Base-by-base conservation (phyloP, 2,329 filamentous ascomycete species). In the Emmonsiellopsis sp. region DNA sequence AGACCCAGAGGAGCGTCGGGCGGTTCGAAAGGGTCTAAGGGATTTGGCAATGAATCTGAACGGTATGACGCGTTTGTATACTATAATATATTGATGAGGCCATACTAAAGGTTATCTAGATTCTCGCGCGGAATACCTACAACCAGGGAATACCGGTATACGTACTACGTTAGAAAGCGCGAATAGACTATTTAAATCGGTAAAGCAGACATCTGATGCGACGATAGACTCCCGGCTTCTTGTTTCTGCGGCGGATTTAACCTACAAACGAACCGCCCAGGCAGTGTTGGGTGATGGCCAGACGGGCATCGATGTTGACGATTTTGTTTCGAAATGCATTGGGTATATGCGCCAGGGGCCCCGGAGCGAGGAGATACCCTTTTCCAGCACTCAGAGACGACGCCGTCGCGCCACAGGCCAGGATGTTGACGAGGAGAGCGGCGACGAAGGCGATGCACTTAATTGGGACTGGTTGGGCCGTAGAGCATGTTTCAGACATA, bases 241-340 rank as follows among this genome's bases (percentile, higher is more conserved):
- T 3, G 86, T 95, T 48, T 84, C 80, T 58, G 84, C 88, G 0
- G 87, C 88, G 5, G 90, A 96, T 58, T 71, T 94, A 4, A 85
- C 87, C 0, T 85, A 86, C 62, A 88, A 87, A 61, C 90, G 89
- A 65, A 85, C 88, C 0, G 77, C 85, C 43, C 83, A 85, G 50
- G 77, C 94, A 31, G 83, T 86, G 1, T 77, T 88, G 33, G 90
- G 90, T 6, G 85, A 86, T 61, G 74, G 79, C 2, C 81, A 82
- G 2, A 83, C 86, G 49, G 88, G 90, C 6, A 74, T 98, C 21
- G 91, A 97, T 63, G 78, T 94, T 0, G 91, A 97, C 56, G 88
- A 95, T 62, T 94, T 97, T 63, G 82, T 97, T 11, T 87, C 87
- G 0, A 95, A 94, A 69, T 92, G 87, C 67, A 89, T 94, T 55